Evolutionary conservation across 768 basidiomycete species (phyloP).

Genomic region (Crepidotus variabilis): DNA sequence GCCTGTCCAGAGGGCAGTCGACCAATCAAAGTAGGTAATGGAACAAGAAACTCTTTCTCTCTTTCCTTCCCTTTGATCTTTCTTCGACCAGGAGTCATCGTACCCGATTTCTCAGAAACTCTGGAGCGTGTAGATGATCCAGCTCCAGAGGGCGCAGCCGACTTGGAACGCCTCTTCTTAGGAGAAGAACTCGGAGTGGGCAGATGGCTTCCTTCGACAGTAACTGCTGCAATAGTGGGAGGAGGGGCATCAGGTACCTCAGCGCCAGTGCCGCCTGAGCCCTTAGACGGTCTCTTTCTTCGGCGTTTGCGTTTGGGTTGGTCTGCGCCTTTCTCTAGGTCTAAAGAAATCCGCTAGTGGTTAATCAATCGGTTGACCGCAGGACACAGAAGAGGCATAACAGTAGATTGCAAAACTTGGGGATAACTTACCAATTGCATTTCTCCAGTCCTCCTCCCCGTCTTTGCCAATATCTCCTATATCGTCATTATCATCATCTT

Average conservation of each 20-base stretch:
- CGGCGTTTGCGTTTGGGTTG: conserved; percentile 14
- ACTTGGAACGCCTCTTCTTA: conserved; percentile 17
- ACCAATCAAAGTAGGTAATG: conserved; percentile 5
- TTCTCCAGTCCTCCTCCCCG: conserved; percentile 9
- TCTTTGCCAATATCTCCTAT: not conserved
- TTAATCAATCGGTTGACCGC: conserved; percentile 10
- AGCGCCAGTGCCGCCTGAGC: not conserved
- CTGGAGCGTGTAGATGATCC: conserved; percentile 5
- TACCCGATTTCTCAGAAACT: conserved; percentile 6
- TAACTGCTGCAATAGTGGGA: not conserved
- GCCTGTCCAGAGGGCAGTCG: not conserved
- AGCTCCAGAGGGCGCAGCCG: conserved; percentile 7
- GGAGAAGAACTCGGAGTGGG: conserved; percentile 9
- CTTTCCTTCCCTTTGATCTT: conserved; percentile 16
- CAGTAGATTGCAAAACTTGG: not conserved
- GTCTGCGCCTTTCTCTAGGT: conserved; percentile 14
- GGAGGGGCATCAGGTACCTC: not conserved
- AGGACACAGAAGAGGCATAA: not conserved
- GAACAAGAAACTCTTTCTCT: conserved; percentile 23
- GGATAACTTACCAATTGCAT: conserved; percentile 19
- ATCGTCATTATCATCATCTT: conserved; percentile 5
- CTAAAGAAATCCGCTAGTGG: conserved; percentile 12
- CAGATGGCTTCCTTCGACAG: not conserved
- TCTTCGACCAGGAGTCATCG: conserved; percentile 14
- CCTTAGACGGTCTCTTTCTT: conserved; percentile 11